Percentiles rank a stretch among this genome's conserved stretches.
Conservation (phyloP, 2,329 filamentous ascomycete genomes). For the Penicillium palitans region DNA sequence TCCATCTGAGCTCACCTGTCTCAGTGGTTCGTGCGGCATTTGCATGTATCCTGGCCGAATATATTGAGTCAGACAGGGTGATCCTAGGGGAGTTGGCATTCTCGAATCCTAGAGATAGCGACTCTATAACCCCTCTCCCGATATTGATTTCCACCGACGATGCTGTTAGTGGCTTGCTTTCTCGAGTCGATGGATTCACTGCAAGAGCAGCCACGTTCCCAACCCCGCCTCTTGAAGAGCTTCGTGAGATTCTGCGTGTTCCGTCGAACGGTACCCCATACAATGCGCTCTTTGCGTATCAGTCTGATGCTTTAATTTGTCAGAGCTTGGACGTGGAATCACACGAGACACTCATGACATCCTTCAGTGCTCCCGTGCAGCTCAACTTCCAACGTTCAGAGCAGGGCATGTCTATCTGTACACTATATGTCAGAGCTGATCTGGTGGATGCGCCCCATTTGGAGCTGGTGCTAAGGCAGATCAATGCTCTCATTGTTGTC, state of each 20-base stretch:
- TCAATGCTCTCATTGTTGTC: background rate
- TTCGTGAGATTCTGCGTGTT: background rate
- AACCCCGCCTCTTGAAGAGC: background rate
- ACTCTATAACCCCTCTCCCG: background rate
- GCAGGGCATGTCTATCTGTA: background rate
- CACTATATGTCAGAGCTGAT: background rate
- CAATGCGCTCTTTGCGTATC: background rate
- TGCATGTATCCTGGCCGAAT: slow-evolving; percentile 14
- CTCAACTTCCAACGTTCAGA: background rate
- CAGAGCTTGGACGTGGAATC: background rate
- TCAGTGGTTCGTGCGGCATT: slow-evolving; percentile 10
- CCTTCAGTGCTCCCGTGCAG: background rate
- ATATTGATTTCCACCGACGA: background rate
- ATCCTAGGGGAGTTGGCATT: background rate
- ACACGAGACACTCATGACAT: background rate
- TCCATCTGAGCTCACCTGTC: background rate
- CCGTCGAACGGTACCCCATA: background rate
- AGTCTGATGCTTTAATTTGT: background rate
- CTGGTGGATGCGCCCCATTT: background rate
- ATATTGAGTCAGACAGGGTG: slow-evolving; percentile 10
- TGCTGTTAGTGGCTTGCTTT: background rate
- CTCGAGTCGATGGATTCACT: background rate
- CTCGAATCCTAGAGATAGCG: background rate
- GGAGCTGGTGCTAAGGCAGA: background rate
- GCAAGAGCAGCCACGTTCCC: background rate